phyloP scores from a whole-genome alignment of 129 eudicot genomes.

The Escallonia herrerae region DNA sequence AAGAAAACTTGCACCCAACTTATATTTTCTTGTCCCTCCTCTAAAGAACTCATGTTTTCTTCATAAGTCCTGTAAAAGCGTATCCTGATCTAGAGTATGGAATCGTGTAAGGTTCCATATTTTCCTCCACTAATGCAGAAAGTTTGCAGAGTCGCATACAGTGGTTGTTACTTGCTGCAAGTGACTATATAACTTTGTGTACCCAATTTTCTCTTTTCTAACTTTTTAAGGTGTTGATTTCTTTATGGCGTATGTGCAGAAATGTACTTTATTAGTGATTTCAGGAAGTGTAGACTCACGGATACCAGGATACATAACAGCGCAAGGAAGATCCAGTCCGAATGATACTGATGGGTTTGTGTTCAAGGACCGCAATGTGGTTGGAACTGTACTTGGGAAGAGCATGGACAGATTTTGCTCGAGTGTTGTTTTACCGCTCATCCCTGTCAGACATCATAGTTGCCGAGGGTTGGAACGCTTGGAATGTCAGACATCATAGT shows the following conservation, averaged over 20 bases:
- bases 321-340: constrained; percentile 13
- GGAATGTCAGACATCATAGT: background rate
- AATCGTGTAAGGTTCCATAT: background rate
- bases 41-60: background rate
- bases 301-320: constrained; percentile 6
- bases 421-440: constrained; percentile 29
- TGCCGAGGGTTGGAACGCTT: constrained; percentile 31
- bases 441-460: constrained; percentile 16
- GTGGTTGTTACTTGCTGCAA: too few species aligned
- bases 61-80: background rate
- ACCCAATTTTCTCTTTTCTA: too few species aligned
- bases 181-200: background rate
- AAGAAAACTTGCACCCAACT: background rate
- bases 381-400: constrained; percentile 14
- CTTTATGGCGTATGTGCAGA: background rate
- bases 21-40: background rate
- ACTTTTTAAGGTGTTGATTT: too few species aligned
- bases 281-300: background rate
- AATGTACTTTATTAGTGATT: background rate
- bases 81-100: too few species aligned
- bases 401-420: constrained; percentile 21
- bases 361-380: constrained; percentile 7
- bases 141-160: too few species aligned
- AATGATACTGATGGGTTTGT: constrained; percentile 6
- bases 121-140: background rate